These are phyloP conservation scores for Peziza echinospora DNA, from an alignment of 495 filamentous ascomycete species.

Conservation along the genomic window DNA sequence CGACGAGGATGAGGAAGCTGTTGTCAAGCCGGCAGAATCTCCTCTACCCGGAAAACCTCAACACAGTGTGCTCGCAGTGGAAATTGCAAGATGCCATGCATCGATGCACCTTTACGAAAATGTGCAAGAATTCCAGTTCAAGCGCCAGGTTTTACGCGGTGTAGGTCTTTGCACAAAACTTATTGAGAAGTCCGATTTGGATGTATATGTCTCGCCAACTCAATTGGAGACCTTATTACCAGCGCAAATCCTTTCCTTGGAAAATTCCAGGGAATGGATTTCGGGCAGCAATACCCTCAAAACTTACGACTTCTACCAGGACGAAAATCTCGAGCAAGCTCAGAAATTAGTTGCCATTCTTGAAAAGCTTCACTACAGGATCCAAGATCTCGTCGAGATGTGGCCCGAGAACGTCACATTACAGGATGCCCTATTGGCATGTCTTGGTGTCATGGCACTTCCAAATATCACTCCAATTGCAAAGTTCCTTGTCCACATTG, in stretches of 20 bases:
- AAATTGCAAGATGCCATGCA: constrained; percentile 32
- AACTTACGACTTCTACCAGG: constrained; percentile 74
- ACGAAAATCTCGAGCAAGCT: constrained; percentile 52
- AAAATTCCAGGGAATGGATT: constrained; percentile 34
- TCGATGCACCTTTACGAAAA: constrained; percentile 25
- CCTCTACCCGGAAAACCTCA: constrained; percentile 17
- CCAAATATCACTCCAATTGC: constrained; percentile 68
- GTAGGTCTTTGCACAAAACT: constrained; percentile 7
- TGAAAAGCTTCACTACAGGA: constrained; percentile 41
- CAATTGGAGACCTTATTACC: constrained; percentile 36
- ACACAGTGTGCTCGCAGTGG: constrained; percentile 27
- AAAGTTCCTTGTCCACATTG: constrained; percentile 57
- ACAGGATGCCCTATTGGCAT: constrained; percentile 49
- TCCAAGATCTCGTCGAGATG: constrained; percentile 26
- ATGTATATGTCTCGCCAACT: constrained; percentile 20
- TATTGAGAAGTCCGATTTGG: constrained; percentile 3
- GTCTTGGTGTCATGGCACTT: constrained; percentile 50
- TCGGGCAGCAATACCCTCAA: constrained; percentile 18
- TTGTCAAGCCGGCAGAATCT: constrained; percentile 7
- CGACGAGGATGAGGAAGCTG: constrained; percentile 12
- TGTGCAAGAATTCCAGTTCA: constrained; percentile 9
- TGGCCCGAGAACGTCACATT: constrained; percentile 60
- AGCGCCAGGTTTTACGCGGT: constrained; percentile 8
- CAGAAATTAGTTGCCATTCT: constrained; percentile 45
- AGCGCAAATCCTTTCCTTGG: constrained; percentile 41